Conservation (phyloP, 495 filamentous ascomycete genomes). For the Neurospora tetraspora region DNA sequence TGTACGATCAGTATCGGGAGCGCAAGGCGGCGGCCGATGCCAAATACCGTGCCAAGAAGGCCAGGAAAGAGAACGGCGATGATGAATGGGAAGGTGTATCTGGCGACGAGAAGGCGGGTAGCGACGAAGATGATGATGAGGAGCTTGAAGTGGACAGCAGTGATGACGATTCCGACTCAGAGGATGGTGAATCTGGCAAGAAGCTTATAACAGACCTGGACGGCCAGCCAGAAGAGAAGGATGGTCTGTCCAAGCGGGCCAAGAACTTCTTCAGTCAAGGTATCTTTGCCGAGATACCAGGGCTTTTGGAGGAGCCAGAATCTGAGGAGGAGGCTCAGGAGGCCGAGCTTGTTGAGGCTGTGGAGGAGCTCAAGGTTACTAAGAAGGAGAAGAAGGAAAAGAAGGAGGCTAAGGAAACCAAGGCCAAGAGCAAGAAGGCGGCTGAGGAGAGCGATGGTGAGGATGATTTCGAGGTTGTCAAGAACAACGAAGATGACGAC, state of each 20-base stretch:
- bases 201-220: conserved; percentile 45
- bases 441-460: conserved; percentile 20
- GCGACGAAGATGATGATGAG: conserved; percentile 37
- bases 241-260: conserved; percentile 69
- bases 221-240: conserved; percentile 29
- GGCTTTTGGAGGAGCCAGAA: conserved; percentile 41
- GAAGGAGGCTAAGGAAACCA: conserved; percentile 3
- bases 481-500: conserved; percentile 45
- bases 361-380: not conserved
- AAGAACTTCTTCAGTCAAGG: conserved; percentile 89
- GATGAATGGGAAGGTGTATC: conserved; percentile 90
- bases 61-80: conserved; percentile 70
- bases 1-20: conserved; percentile 83
- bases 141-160: conserved; percentile 50
- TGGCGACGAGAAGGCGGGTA: conserved; percentile 49
- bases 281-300: conserved; percentile 76
- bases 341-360: conserved; percentile 1
- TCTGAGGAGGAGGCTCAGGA: conserved; percentile 41
- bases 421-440: conserved; percentile 14
- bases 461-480: conserved; percentile 47
- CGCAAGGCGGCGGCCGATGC: conserved; percentile 67
- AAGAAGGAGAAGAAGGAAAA: conserved; percentile 9
- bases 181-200: conserved; percentile 25
- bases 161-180: conserved; percentile 42
- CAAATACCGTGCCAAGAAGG: conserved; percentile 82